Percentiles rank a stretch among this genome's conserved stretches.
Evolutionary conservation across 2,329 filamentous ascomycete genomes (phyloP).

Genomic region (Arachnopeziza araneosa): DNA sequence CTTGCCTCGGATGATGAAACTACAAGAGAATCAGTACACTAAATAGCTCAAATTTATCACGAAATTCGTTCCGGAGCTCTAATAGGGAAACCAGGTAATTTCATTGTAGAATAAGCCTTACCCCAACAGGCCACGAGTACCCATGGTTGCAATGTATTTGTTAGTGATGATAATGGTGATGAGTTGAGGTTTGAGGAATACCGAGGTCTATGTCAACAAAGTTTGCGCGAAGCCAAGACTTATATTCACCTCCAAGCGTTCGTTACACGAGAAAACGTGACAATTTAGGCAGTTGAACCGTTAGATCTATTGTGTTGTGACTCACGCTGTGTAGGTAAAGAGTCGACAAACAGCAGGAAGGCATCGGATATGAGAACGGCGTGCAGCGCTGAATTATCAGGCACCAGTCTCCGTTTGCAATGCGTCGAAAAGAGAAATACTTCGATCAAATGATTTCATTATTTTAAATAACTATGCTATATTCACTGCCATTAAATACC

Average conservation of each 20-base stretch:
- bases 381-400: background rate
- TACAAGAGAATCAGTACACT: background rate
- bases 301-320: background rate
- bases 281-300: background rate
- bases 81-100: too few species aligned
- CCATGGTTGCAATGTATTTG: background rate
- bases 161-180: background rate
- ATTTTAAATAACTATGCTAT: background rate
- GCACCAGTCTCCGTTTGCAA: background rate
- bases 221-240: too few species aligned
- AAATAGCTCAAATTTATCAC: too few species aligned
- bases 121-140: background rate
- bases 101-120: too few species aligned
- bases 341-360: background rate
- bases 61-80: too few species aligned
- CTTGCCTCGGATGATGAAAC: slow-evolving; percentile 5
- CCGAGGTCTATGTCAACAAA: background rate
- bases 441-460: background rate
- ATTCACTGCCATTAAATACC: slow-evolving; percentile 10
- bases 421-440: background rate
- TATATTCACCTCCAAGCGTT: background rate
- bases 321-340: background rate
- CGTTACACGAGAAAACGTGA: background rate
- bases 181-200: background rate
- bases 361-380: background rate